A percentile compares a stretch with the other conserved stretches of the same genome.
These are phyloP conservation scores for Populus alba DNA, from an alignment of 345 rosid genomes.

Conservation along the genomic window DNA sequence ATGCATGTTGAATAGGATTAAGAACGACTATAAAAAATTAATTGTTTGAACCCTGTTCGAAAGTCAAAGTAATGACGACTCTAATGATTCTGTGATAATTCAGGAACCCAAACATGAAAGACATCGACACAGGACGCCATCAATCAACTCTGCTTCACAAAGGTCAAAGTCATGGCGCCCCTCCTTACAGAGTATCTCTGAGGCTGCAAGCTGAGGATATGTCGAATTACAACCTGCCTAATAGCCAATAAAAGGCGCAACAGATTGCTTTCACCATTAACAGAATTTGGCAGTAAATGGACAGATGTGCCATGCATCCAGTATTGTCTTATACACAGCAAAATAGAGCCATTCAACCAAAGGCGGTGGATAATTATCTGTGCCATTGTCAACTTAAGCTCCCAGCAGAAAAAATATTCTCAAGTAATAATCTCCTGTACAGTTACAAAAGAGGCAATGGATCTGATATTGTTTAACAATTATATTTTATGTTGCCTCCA, in stretches of 20 bases:
- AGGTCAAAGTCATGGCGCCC: constrained; percentile 85
- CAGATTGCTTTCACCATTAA: constrained; percentile 19
- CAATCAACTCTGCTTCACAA: constrained; percentile 39
- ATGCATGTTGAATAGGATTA: not conserved
- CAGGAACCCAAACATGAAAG: constrained; percentile 54
- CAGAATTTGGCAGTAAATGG: constrained; percentile 13
- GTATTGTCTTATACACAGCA: not conserved
- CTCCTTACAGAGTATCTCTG: constrained; percentile 78
- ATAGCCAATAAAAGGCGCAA: constrained; percentile 9
- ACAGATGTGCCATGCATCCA: not conserved
- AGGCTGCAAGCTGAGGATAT: constrained; percentile 50
- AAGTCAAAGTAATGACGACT: not conserved
- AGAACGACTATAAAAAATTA: not conserved
- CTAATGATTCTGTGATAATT: constrained; percentile 2
- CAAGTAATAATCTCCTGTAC: constrained; percentile 42
- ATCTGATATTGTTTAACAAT: constrained; percentile 21
- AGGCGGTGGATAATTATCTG: constrained; percentile 15
- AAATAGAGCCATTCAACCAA: constrained; percentile 13
- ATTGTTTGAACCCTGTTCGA: not conserved
- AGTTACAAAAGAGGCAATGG: constrained; percentile 28
- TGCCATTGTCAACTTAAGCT: constrained; percentile 10
- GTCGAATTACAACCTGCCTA: constrained; percentile 5
- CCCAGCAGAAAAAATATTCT: constrained; percentile 14
- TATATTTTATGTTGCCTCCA: not conserved
- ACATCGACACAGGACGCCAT: constrained; percentile 41